Conservation (phyloP, 2,329 filamentous ascomycete species). For the Arachnopeziza araneosa region DNA sequence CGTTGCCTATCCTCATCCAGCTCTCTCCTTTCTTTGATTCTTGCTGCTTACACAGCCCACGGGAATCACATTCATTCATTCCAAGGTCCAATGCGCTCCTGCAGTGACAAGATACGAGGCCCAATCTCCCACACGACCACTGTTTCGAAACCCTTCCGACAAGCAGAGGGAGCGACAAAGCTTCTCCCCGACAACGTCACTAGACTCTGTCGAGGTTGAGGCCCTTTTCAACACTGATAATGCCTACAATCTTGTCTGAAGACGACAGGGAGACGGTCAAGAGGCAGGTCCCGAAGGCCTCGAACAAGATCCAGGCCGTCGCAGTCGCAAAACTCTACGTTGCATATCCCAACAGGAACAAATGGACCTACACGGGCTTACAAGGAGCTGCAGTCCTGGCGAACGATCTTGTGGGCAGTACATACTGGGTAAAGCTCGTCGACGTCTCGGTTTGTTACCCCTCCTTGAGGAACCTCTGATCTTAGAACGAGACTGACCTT, state of each 20-base stretch:
- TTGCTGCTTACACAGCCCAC: not conserved
- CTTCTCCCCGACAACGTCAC: slow-evolving; percentile 1
- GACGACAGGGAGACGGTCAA: slow-evolving; percentile 96
- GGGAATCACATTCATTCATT: slow-evolving; percentile 3
- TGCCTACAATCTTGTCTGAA: slow-evolving; percentile 63
- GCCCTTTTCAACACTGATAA: slow-evolving; percentile 15
- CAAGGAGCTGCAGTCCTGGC: slow-evolving; percentile 88
- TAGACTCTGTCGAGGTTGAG: slow-evolving; percentile 3
- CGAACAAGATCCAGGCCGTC: slow-evolving; percentile 96
- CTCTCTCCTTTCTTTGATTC: not conserved
- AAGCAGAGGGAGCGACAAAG: slow-evolving; percentile 12
- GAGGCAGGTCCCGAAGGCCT: slow-evolving; percentile 84
- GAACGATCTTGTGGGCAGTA: slow-evolving; percentile 91
- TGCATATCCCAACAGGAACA: slow-evolving; percentile 75
- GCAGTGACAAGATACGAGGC: slow-evolving; percentile 18
- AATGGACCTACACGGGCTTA: slow-evolving; percentile 92
- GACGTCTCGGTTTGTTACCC: slow-evolving; percentile 74
- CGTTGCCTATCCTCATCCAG: not conserved
- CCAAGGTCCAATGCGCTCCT: slow-evolving; percentile 21
- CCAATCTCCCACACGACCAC: slow-evolving; percentile 25
- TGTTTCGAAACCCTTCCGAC: slow-evolving; percentile 5
- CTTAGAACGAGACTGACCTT: slow-evolving; percentile 14
- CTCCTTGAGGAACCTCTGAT: not conserved
- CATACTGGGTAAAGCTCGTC: slow-evolving; percentile 96
- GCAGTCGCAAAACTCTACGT: slow-evolving; percentile 91